Conservation (phyloP, 306 rosid genomes). For the Mimosa pudica region DNA sequence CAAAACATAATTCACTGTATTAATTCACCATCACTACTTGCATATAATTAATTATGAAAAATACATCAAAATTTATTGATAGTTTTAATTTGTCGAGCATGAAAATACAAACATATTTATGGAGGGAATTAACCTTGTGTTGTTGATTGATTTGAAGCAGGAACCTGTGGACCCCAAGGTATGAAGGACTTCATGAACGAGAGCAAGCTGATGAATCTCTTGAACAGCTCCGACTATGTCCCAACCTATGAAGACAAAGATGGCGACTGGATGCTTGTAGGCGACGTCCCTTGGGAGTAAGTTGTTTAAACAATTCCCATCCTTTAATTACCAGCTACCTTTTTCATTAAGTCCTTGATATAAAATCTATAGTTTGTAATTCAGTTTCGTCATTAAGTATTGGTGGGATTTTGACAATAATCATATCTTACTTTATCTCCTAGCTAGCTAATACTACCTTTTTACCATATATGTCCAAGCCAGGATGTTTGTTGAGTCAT, state of each 20-base stretch:
- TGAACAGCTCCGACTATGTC: constrained; percentile 78
- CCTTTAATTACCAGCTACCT: too few relatives aligned
- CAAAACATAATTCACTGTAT: background rate
- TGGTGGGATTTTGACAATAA: too few relatives aligned
- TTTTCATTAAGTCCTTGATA: too few relatives aligned
- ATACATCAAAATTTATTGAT: too few relatives aligned
- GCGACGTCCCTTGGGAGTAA: constrained; percentile 98
- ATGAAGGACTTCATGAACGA: constrained; percentile 87
- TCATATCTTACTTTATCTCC: background rate
- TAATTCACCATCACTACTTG: background rate
- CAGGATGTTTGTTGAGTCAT: constrained; percentile 95
- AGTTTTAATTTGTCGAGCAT: too few relatives aligned
- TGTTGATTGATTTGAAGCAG: constrained; percentile 37
- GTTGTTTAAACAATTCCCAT: constrained; percentile 14
- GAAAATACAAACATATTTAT: background rate
- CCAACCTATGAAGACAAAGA: constrained; percentile 95
- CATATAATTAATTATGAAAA: background rate
- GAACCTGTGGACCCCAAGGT: constrained; percentile 82
- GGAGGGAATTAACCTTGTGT: background rate
- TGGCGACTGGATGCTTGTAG: constrained; percentile 98
- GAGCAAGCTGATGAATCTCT: constrained; percentile 81
- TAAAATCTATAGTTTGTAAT: too few relatives aligned
- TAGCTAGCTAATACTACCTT: background rate
- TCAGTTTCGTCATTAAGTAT: too few relatives aligned
- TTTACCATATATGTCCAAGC: background rate